These are phyloP conservation scores for Schizophyllum commune DNA, from an alignment of 1,284 basidiomycete species.

Conservation along the genomic window DNA sequence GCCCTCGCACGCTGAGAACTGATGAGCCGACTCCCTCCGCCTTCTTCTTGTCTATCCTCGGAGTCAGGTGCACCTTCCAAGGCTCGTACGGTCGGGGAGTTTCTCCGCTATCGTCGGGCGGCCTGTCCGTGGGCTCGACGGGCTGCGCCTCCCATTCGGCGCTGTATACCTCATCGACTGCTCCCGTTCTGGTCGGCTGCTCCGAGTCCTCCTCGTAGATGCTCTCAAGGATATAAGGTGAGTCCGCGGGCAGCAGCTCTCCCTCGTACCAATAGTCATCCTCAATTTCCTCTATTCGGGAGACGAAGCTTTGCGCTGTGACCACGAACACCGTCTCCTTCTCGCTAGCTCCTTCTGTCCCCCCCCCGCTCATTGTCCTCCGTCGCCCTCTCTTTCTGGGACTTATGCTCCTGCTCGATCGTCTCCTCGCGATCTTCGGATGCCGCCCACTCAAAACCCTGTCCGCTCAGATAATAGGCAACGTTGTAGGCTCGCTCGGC, in stretches of 20 bases:
- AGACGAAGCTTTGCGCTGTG: neutral
- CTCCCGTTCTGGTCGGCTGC: neutral
- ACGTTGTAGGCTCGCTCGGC: neutral
- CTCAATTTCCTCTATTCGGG: neutral
- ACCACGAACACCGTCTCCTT: no score
- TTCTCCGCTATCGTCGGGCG: neutral
- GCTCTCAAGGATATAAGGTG: neutral
- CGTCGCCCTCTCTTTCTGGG: neutral
- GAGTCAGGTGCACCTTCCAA: neutral
- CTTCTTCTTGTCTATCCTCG: neutral
- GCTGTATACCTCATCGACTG: neutral
- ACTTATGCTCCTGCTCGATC: neutral
- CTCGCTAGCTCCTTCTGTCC: no score
- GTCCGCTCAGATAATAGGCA: neutral
- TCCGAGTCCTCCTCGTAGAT: neutral
- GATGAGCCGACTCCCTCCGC: neutral
- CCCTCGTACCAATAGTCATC: neutral
- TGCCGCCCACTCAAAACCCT: neutral
- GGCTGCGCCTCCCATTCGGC: neutral
- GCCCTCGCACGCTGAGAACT: neutral
- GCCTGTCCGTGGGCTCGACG: neutral
- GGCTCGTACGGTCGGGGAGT: neutral
- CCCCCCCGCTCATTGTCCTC: no score
- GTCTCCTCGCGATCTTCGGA: neutral
- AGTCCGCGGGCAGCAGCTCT: neutral